Base-by-base conservation (phyloP, 2,329 filamentous ascomycete genomes). In the Ophiosphaerella herpotricha region DNA sequence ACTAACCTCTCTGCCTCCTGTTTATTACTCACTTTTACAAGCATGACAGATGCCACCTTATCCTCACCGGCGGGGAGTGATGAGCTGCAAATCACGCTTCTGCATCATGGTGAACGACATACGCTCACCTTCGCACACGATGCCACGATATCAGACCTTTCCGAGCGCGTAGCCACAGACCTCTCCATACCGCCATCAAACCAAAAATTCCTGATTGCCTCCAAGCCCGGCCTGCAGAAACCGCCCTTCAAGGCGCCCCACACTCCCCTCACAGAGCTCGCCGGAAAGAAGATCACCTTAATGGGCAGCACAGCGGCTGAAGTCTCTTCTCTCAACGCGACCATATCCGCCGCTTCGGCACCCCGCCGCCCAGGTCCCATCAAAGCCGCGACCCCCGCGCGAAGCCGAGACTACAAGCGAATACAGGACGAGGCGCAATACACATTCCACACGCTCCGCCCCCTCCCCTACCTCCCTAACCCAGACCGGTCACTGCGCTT, bases 371-470 rank as follows among this genome's bases (percentile, higher is more conserved):
- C 54, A 46, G 70, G 63, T 44, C 74, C 60, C 63, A 70, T 74
- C 67, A 75, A 72, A 72, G 70, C 63, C 63, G 74, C 71, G 43
- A 67, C 55, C 54, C 75, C 65, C 47, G 67, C 69, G 18, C 70
- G 61, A 37, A 78, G 74, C 48, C 66, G 71, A 54, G 79, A 77
- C 67, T 68, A 75, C 71, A 78, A 77, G 59, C 78, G 75, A 35
- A 68, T 75, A 2, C 75, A 78, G 66, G 84, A 85, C n/a, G 82
- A 87, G 50, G 77, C 79, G 16, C 80, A 78, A 52, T 96, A 96
- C 76, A 96, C 89, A 0, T 99, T 99, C 75, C 82, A 87, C 56
- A 83, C 84, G 0, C 79, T 97, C 1, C 82, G 85, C 1, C 89
- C 92, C 0, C 81, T 99, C 0, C 77, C 83, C 0, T 86, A 93